phyloP scores from a whole-genome alignment of 768 basidiomycete species.

The Kwoniella sp. region DNA sequence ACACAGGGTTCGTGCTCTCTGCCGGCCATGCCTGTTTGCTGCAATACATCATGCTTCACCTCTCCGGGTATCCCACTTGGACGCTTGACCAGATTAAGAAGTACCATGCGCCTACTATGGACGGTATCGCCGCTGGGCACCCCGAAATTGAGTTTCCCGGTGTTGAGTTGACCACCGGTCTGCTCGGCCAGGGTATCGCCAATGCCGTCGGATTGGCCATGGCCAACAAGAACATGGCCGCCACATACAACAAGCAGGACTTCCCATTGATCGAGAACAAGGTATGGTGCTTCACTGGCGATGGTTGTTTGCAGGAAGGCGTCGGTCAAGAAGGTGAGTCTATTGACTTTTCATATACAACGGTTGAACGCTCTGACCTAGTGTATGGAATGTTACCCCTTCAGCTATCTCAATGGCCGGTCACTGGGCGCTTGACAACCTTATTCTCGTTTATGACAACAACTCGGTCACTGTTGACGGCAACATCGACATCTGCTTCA shows the following conservation, averaged over 20 bases:
- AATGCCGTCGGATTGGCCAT: constrained; percentile 54
- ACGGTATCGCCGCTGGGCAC: constrained; percentile 39
- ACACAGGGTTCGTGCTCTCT: constrained; percentile 46
- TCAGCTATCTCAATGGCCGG: constrained; percentile 51
- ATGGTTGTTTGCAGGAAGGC: constrained; percentile 55
- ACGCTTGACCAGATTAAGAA: constrained; percentile 52
- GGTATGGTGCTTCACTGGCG: constrained; percentile 54
- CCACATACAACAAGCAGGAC: constrained; percentile 48
- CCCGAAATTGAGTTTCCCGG: constrained; percentile 53
- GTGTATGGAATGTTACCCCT: not conserved
- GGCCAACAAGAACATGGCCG: constrained; percentile 47
- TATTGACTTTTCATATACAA: not conserved
- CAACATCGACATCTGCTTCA: constrained; percentile 50
- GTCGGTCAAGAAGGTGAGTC: constrained; percentile 53
- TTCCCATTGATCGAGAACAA: constrained; percentile 42
- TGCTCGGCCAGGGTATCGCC: constrained; percentile 54
- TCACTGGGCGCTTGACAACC: constrained; percentile 51
- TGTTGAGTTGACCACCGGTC: constrained; percentile 53
- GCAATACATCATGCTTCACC: constrained; percentile 54
- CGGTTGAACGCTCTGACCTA: not conserved
- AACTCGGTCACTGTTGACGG: constrained; percentile 53
- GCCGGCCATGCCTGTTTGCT: constrained; percentile 55
- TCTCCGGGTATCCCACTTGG: constrained; percentile 54
- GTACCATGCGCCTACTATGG: constrained; percentile 49
- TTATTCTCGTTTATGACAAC: constrained; percentile 54